phyloP scores from a whole-genome alignment of 768 basidiomycete genomes.

The Neoboletus subvelutipes region DNA sequence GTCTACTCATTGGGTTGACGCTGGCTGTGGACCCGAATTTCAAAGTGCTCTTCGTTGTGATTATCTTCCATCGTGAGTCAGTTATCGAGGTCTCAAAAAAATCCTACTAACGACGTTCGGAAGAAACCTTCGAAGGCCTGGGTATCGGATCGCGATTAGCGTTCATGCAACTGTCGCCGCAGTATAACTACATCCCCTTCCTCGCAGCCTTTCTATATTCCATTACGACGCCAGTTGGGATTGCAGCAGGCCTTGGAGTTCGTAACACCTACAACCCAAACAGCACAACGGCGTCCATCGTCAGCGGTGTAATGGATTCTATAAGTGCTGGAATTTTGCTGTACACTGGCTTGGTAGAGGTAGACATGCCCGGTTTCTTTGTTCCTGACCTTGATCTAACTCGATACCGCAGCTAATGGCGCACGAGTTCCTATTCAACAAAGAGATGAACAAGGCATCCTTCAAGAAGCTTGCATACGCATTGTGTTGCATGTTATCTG shows the following conservation, averaged over 20 bases:
- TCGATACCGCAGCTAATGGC: slow-evolving; percentile 66
- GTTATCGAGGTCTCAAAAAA: background rate
- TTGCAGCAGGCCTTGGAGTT: slow-evolving; percentile 80
- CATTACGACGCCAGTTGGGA: slow-evolving; percentile 82
- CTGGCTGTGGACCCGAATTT: slow-evolving; percentile 86
- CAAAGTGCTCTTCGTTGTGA: slow-evolving; percentile 83
- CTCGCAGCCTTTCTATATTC: slow-evolving; percentile 66
- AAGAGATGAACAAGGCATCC: slow-evolving; percentile 75
- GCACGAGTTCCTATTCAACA: slow-evolving; percentile 92
- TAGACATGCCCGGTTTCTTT: slow-evolving; percentile 19
- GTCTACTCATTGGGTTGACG: slow-evolving; percentile 84
- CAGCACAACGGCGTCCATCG: slow-evolving; percentile 71
- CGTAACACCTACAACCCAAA: slow-evolving; percentile 79
- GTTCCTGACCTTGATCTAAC: slow-evolving; percentile 2
- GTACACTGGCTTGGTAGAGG: slow-evolving; percentile 87
- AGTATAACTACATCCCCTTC: slow-evolving; percentile 57
- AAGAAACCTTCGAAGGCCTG: slow-evolving; percentile 93
- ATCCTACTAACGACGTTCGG: background rate
- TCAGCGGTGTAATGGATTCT: slow-evolving; percentile 83
- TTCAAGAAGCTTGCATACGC: slow-evolving; percentile 69
- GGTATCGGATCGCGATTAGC: slow-evolving; percentile 91
- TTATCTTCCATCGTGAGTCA: slow-evolving; percentile 86
- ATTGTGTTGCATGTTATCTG: slow-evolving; percentile 73
- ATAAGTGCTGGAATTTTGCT: slow-evolving; percentile 85
- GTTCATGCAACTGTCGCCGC: slow-evolving; percentile 57